Evolutionary conservation across 2,329 filamentous ascomycete genomes (phyloP).

Genomic region (Aspergillus eucalypticola): DNA sequence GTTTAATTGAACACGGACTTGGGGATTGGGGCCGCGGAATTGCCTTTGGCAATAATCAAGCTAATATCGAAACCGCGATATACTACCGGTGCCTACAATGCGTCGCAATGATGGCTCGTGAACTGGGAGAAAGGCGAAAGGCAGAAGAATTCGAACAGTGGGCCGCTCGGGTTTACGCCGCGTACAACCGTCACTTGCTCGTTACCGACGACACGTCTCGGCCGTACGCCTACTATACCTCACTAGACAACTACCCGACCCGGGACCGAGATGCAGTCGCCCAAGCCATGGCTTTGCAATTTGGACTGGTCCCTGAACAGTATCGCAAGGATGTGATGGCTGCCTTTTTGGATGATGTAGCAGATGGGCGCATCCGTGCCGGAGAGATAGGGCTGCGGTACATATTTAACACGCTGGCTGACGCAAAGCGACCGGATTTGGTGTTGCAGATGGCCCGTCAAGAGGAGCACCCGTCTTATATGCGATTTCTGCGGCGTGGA

Average conservation of each 20-base stretch:
- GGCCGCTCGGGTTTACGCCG: conserved; percentile 21
- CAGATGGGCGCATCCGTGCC: conserved; percentile 22
- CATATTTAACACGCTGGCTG: conserved; percentile 25
- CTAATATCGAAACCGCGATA: conserved; percentile 29
- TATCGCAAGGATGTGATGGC: no score
- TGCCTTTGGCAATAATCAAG: conserved; percentile 29
- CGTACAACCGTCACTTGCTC: conserved; percentile 26
- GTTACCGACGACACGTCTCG: conserved; percentile 7
- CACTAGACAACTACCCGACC: conserved; percentile 20
- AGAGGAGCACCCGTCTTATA: conserved; percentile 52
- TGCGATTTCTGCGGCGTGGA: conserved; percentile 49
- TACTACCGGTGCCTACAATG: conserved; percentile 28
- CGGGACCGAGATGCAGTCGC: conserved; percentile 23
- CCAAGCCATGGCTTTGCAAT: conserved; percentile 27
- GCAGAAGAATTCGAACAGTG: conserved; percentile 18
- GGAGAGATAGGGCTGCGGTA: conserved; percentile 27
- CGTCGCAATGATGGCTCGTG: conserved; percentile 25
- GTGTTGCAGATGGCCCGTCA: conserved; percentile 44
- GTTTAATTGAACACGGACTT: conserved; percentile 26
- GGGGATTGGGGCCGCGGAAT: conserved; percentile 29
- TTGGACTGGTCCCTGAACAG: conserved; percentile 19
- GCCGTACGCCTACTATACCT: conserved; percentile 25
- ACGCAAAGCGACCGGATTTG: conserved; percentile 23
- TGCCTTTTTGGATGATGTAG: background rate
- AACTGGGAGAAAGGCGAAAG: conserved; percentile 21